Evolutionary conservation across 306 rosid species (phyloP).

Genomic region (Casuarina equisetifolia): DNA sequence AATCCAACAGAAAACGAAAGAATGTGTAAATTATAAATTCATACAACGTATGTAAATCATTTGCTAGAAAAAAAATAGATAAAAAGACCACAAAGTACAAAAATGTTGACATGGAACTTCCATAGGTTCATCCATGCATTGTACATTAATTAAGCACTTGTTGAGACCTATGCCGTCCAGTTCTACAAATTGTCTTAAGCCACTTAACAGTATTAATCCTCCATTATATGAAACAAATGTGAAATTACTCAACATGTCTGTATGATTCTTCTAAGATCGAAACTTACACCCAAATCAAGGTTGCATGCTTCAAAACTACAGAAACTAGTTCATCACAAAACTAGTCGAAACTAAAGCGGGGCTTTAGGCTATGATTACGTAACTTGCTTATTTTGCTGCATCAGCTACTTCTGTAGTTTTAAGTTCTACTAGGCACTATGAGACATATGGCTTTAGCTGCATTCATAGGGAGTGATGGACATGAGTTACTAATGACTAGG

Average conservation of each 20-base stretch:
- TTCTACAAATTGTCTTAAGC: no score
- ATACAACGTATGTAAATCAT: no score
- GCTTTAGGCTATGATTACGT: neutral
- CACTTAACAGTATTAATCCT: no score
- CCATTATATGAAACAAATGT: neutral
- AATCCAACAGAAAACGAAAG: no score
- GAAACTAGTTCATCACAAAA: neutral
- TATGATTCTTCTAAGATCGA: neutral
- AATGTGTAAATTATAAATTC: no score
- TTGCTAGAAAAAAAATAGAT: no score
- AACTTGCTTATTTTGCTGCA: constrained; percentile 20
- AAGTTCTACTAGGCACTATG: constrained; percentile 45
- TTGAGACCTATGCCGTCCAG: no score
- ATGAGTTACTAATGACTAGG: neutral
- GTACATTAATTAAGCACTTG: no score
- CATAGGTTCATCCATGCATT: no score
- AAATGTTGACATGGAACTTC: no score
- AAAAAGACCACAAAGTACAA: no score
- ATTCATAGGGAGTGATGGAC: neutral
- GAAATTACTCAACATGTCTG: neutral
- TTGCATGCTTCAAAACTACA: neutral
- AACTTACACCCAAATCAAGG: neutral
- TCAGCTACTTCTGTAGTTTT: constrained; percentile 34
- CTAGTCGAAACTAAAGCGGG: neutral
- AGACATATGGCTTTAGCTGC: constrained; percentile 58